A percentile compares a stretch with the other conserved stretches of the same genome.
Evolutionary conservation across 345 rosid species (phyloP).

Genomic region (Trapa bicornis): DNA sequence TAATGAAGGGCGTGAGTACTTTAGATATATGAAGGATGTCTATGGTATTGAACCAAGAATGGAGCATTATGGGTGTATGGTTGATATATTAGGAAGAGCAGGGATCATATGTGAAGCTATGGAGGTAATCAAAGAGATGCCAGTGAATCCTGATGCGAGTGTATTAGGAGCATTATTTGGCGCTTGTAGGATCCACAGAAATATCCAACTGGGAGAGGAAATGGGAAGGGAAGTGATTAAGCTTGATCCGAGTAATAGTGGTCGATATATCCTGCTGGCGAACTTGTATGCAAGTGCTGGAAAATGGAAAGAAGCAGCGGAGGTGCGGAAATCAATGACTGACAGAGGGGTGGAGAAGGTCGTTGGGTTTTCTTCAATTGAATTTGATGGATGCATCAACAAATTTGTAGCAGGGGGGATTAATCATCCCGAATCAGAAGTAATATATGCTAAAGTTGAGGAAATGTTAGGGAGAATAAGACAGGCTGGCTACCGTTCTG

Average conservation of each 20-base stretch:
- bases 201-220: slow-evolving; percentile 4
- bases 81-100: slow-evolving; percentile 33
- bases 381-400: background rate
- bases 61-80: slow-evolving; percentile 34
- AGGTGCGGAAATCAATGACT: slow-evolving; percentile 29
- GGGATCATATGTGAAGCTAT: slow-evolving; percentile 31
- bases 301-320: slow-evolving; percentile 29
- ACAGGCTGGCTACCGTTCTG: background rate
- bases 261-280: slow-evolving; percentile 29
- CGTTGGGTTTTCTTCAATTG: slow-evolving; percentile 11
- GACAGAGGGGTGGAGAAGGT: slow-evolving; percentile 26
- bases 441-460: background rate
- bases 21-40: background rate
- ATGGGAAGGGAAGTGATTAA: slow-evolving; percentile 26
- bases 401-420: background rate
- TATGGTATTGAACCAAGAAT: slow-evolving; percentile 16
- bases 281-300: slow-evolving; percentile 30
- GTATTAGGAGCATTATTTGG: slow-evolving; percentile 31
- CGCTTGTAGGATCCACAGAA: slow-evolving; percentile 26
- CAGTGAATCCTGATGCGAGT: slow-evolving; percentile 22
- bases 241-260: slow-evolving; percentile 31
- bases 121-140: slow-evolving; percentile 22
- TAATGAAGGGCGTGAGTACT: background rate
- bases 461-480: background rate
- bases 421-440: background rate